Evolutionary conservation across 108 stramenopile species (phyloP), one percentile per base, ranked within the genome.

Genomic region (Chaetoceros muelleri): DNA sequence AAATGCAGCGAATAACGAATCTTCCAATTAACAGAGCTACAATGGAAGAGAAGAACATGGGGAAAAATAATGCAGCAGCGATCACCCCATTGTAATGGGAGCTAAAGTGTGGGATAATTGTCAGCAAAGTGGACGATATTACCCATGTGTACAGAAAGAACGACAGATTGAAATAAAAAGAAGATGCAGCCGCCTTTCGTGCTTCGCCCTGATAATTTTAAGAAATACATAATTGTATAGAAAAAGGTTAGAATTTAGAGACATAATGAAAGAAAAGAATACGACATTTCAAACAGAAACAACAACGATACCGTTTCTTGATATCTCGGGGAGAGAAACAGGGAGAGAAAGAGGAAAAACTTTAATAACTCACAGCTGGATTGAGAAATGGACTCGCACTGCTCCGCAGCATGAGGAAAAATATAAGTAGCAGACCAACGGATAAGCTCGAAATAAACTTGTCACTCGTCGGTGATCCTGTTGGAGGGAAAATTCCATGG

Each of bases 31-130:
- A 22, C 20, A 73, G 30, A 19, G 69, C 59, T 44, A 46, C 51
- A 5, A 73, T 47, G 45, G 67, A 64, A 3, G 58, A 57, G 24
- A 72, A 73, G 13, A 57, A 52, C 72, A 76, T 73, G 30, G 65
- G 72, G 47, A 76, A 76, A 48, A 76, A 76, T 18, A 76, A 47
- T 20, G 75, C 72, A 2, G 72, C 62, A 24, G 70, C 70, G 50
- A 66, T 71, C 31, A 76, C 70, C 18, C 69, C 61, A 55, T 76
- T 76, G 67, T 69, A 70, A 30, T 76, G 51, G n/a, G 66, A 58
- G 5, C 58, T 61, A 40, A 76, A 53, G 40, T 76, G 75, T 21
- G 75, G 75, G n/a, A 76, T 30, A 10, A 73, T 54, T 0, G 72
- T 76, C 13, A 76, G 65, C 0, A 57, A 34, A 22, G 75, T 72